These are phyloP conservation scores for Camellia sinensis DNA, from an alignment of 148 eudicot species.

Conservation along the genomic window DNA sequence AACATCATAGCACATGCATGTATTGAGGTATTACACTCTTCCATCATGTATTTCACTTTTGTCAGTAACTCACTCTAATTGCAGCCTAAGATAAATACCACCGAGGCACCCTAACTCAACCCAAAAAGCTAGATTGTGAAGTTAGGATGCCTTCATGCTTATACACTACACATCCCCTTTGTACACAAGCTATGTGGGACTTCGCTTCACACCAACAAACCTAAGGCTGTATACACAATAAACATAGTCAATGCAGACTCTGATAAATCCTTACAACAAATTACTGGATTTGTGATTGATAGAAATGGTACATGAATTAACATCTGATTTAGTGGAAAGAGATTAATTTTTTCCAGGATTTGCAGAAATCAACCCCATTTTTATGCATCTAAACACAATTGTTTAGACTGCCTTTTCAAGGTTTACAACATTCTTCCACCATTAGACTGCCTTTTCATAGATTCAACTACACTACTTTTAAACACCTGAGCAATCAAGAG, in stretches of 20 bases:
- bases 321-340: background rate
- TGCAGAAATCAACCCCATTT: background rate
- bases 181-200: too few species aligned
- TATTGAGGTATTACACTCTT: slow-evolving; percentile 56
- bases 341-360: background rate
- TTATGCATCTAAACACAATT: background rate
- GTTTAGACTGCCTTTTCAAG: background rate
- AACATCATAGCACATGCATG: slow-evolving; percentile 66
- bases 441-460: background rate
- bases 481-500: background rate
- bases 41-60: background rate
- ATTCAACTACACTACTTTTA: slow-evolving; percentile 5
- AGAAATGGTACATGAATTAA: slow-evolving; percentile 2
- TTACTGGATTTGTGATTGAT: background rate
- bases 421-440: background rate
- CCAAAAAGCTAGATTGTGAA: too few species aligned
- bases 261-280: background rate
- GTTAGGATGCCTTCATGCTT: too few species aligned
- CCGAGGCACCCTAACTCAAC: background rate
- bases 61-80: background rate
- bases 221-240: background rate
- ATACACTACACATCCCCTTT: too few species aligned
- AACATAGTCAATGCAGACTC: background rate
- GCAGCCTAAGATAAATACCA: too few species aligned
- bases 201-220: background rate